These are phyloP conservation scores for Phalaenopsis equestris DNA, from an alignment of 106 monocot species.

Conservation along the genomic window DNA sequence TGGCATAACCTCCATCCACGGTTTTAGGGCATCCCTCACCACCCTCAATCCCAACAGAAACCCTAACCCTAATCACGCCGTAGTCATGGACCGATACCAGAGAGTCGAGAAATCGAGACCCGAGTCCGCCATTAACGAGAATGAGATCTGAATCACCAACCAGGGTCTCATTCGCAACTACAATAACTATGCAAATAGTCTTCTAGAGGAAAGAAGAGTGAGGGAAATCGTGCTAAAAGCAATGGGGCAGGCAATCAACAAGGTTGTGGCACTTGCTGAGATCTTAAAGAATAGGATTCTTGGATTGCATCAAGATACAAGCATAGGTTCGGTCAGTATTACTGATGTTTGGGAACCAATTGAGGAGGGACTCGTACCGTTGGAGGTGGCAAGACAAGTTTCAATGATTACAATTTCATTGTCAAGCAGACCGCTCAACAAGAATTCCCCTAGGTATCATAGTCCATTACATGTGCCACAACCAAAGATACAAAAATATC, in stretches of 20 bases:
- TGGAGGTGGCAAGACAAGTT: constrained; percentile 52
- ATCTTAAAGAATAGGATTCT: constrained; percentile 47
- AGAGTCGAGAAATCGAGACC: too few relatives aligned
- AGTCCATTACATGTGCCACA: constrained; percentile 36
- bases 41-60: too few relatives aligned
- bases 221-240: constrained; percentile 9
- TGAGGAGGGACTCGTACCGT: constrained; percentile 98
- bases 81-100: too few relatives aligned
- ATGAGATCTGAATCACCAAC: too few relatives aligned
- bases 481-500: constrained; percentile 26
- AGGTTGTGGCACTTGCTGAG: constrained; percentile 4
- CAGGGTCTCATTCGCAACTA: too few relatives aligned
- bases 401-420: constrained; percentile 79
- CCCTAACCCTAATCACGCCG: too few relatives aligned
- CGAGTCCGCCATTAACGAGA: too few relatives aligned
- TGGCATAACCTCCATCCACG: too few relatives aligned
- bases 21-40: too few relatives aligned
- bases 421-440: constrained; percentile 32
- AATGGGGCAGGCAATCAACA: constrained; percentile 8
- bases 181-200: too few relatives aligned
- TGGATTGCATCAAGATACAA: constrained; percentile 83
- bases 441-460: constrained; percentile 82
- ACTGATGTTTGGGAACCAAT: constrained; percentile 99
- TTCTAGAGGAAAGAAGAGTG: neutral
- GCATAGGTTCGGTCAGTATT: constrained; percentile 78